Conservation (phyloP, 148 eudicot species). For the Cornus florida region DNA sequence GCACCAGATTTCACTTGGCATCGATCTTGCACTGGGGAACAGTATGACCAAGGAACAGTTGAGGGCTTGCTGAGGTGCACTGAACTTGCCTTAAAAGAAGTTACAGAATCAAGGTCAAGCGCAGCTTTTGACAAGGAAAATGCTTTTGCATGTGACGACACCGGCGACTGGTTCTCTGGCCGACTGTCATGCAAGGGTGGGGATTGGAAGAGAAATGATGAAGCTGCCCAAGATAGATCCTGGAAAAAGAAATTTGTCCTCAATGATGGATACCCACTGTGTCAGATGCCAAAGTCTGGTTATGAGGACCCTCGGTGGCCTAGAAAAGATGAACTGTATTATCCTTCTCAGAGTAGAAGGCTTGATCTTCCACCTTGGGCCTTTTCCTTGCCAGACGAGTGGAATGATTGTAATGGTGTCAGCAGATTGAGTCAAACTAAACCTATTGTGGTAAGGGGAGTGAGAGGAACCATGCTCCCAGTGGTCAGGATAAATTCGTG, state of each 20-base stretch:
- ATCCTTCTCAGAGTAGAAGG: constrained; percentile 58
- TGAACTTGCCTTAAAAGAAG: constrained; percentile 38
- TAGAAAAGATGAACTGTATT: constrained; percentile 72
- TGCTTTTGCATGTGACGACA: constrained; percentile 36
- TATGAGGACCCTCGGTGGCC: constrained; percentile 84
- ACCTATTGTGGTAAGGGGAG: constrained; percentile 55
- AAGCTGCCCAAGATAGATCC: constrained; percentile 56
- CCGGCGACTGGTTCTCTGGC: constrained; percentile 58
- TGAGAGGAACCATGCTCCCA: constrained; percentile 77
- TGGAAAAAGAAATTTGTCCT: constrained; percentile 68
- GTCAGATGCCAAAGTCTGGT: constrained; percentile 80
- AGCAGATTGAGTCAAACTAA: constrained; percentile 51
- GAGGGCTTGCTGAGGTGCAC: constrained; percentile 23
- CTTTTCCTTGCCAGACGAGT: constrained; percentile 68
- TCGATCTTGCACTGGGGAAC: constrained; percentile 37
- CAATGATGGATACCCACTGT: constrained; percentile 92
- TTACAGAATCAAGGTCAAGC: constrained; percentile 46
- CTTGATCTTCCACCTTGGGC: constrained; percentile 94
- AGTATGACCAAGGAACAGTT: constrained; percentile 40
- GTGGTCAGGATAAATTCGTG: constrained; percentile 91
- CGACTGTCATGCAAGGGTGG: constrained; percentile 91
- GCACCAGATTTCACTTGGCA: constrained; percentile 50
- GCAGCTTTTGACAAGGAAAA: constrained; percentile 57
- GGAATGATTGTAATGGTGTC: constrained; percentile 42
- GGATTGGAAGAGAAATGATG: constrained; percentile 91